These are phyloP conservation scores for Adenanthera pavonina DNA, from an alignment of 306 rosid species.

Conservation along the genomic window DNA sequence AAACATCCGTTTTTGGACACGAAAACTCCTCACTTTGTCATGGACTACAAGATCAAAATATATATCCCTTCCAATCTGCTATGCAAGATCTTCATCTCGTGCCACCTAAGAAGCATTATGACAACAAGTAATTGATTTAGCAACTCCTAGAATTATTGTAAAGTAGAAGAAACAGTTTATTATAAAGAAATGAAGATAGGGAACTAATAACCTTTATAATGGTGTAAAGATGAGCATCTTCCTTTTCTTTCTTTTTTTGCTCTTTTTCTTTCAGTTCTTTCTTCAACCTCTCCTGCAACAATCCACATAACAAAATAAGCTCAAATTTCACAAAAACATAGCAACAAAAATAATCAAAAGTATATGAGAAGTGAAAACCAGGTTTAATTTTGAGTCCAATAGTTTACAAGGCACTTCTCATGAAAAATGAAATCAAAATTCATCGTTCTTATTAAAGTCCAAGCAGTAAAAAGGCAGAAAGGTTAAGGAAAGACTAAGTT, in stretches of 20 bases:
- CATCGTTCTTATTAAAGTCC: conserved; percentile 2
- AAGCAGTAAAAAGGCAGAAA: background rate
- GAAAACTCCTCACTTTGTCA: conserved; percentile 88
- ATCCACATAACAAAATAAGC: conserved; percentile 29
- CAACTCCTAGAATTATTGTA: conserved; percentile 15
- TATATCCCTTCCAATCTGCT: no score
- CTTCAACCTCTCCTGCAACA: conserved; percentile 78
- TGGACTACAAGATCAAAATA: no score
- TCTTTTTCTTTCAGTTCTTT: conserved; percentile 92
- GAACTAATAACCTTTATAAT: conserved; percentile 69
- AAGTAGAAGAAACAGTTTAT: conserved; percentile 1
- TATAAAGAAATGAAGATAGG: conserved; percentile 18
- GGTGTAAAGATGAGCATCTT: conserved; percentile 85
- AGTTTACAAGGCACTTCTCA: conserved; percentile 10
- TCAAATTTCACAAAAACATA: conserved; percentile 25
- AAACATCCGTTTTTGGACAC: conserved; percentile 72
- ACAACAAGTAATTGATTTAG: conserved; percentile 17
- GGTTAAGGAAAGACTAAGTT: background rate
- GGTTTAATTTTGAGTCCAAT: conserved; percentile 18
- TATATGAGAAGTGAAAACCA: conserved; percentile 2
- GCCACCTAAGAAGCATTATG: conserved; percentile 65
- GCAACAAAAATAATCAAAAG: conserved; percentile 9
- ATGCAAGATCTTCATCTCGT: conserved; percentile 57
- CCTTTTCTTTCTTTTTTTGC: conserved; percentile 81
- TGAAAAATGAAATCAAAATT: conserved; percentile 10